Base-by-base conservation (phyloP, 805 yeast species). In the Metschnikowia anglica region DNA sequence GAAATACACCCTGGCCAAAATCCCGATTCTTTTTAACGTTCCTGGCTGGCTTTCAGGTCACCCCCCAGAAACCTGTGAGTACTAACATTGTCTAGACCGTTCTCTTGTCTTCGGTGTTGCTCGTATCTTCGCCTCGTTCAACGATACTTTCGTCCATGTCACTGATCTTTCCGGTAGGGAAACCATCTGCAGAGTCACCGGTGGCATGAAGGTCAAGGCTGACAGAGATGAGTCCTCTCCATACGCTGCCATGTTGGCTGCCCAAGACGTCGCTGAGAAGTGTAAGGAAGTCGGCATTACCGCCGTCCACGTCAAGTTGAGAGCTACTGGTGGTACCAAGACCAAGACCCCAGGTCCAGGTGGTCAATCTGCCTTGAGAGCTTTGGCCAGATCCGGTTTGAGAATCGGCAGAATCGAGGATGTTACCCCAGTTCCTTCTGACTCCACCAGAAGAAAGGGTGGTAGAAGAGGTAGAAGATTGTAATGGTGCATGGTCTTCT, bases 381-480 rank as follows among this genome's bases (percentile, higher is more conserved):
- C 98, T 72, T 78, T 91, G 69, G 98, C 99, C 68, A 90, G 99
- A 85, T 89, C 98, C 61, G 99, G 99, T 74, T 82, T 93, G 77
- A 90, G 96, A 85, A 93, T 93, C 62, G 99, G 99, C 68, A 89
- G 99, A 80, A 93, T 93, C 65, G 99, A 95, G 83, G 99, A 93
- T 76, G 99, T 93, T 62, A 93, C 99, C 63, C 99, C 99, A 76
- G 90, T 93, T 67, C 99, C 99, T 76, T 93, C 99, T 63, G 99
- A 93, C 79, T 90, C 98, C 68, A 95, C 99, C 76, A 93, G 99
- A 86, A 88, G 91, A 88, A 95, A 93, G 95, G 99, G 99, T 88
- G 99, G 99, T 88, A 93, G 99, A 83, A 90, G 99, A 85, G 99
- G 99, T 91, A 91, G 99, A 85, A 89, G 99, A 87, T 85, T 90